Percentiles rank a stretch among this genome's conserved stretches.
phyloP scores from a whole-genome alignment of 768 basidiomycete genomes.

The Lentinus tigrinus region DNA sequence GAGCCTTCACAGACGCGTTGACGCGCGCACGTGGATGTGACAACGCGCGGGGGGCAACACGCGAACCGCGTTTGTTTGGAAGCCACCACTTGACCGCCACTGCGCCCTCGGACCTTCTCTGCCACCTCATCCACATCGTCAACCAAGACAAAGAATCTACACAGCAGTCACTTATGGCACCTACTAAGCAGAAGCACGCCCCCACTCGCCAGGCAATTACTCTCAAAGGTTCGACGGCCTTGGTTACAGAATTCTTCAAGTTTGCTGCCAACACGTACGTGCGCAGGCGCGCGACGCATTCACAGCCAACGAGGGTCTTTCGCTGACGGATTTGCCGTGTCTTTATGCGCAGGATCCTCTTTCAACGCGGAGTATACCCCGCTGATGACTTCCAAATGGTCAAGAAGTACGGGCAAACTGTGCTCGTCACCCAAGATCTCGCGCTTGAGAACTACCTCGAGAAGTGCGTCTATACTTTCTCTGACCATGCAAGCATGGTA shows the following conservation, averaged over 20 bases:
- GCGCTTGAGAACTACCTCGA: conserved; percentile 93
- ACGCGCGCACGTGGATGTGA: conserved; percentile 22
- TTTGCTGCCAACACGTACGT: conserved; percentile 95
- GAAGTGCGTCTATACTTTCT: conserved; percentile 41
- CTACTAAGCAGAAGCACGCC: conserved; percentile 41
- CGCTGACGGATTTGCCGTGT: background rate
- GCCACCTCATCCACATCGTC: background rate
- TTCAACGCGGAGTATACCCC: conserved; percentile 96
- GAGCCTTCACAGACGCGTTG: background rate
- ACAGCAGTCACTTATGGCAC: conserved; percentile 34
- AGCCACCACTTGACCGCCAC: background rate
- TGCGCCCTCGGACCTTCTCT: background rate
- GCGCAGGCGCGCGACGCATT: too few relatives aligned
- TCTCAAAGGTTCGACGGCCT: conserved; percentile 89
- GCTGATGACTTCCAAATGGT: conserved; percentile 99
- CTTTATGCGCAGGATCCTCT: conserved; percentile 67
- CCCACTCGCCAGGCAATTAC: conserved; percentile 76
- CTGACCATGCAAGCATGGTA: background rate
- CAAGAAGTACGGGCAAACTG: conserved; percentile 97
- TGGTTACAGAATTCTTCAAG: conserved; percentile 99
- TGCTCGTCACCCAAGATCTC: conserved; percentile 91
- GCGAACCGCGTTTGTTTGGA: conserved; percentile 16
- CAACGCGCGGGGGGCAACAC: conserved; percentile 12
- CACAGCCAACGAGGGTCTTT: too few relatives aligned
- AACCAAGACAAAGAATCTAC: background rate